Evolutionary conservation across 306 rosid species (phyloP), one percentile per base, ranked within the genome.

Genomic region (Geum urbanum): DNA sequence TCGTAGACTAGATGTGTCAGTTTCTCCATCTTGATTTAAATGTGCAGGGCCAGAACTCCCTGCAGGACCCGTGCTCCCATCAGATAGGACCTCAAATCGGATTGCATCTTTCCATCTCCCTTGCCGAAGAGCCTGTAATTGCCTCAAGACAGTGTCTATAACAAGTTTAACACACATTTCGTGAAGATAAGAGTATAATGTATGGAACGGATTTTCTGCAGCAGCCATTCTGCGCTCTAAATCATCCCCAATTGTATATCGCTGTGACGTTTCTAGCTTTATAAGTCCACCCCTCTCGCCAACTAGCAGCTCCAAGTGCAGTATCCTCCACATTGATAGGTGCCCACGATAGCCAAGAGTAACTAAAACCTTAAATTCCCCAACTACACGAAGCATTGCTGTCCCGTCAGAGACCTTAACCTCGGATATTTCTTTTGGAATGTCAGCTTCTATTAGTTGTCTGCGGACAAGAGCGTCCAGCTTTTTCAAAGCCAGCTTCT

Each of bases 21-120:
- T 79, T 84, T 91, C 99, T 69, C 85, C 95, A 66, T 91, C 97
- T 72, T 82, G 87, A 71, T 87, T 95, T 74, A 72, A 51, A 83
- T 86, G 99, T 16, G 75, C 67, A 43, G 96, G 77, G 63, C 87
- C 74, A 58, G 91, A 73, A 76, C 84, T 80, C n/a, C 88, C 89
- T 15, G 86, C 91, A 57, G 86, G 92, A 69, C 89, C 79, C 3
- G 57, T 69, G 60, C 76, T 80, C 53, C 95, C 82, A 35, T 95
- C 97, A 52, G 99, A 64, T 65, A 91, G 85, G 80, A 87, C 82
- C 77, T 95, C 99, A 87, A 89, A 87, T 73, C 92, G 91, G 82
- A 95, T 95, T 66, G 91, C 90, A 76, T 95, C 99, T 85, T 82
- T 89, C 99, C 99, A 95, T 82, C 97, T 86, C 5, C 97, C 99